Evolutionary conservation across 108 stramenopile species (phyloP), one percentile per base, ranked within the genome.

Genomic region (Cyclostephanos invisitatus): DNA sequence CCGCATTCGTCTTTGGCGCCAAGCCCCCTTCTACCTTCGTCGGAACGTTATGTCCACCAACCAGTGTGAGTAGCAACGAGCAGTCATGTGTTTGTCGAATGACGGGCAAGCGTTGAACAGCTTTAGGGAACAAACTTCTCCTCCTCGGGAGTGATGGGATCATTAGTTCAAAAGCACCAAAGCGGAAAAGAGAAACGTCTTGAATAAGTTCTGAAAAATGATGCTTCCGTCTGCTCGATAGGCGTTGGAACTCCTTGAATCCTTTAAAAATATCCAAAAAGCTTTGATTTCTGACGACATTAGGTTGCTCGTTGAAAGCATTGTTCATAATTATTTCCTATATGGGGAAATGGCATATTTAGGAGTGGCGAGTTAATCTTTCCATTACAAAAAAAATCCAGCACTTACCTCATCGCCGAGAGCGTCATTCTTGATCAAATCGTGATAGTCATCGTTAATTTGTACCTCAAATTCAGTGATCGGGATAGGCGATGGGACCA

Each of bases 151-250:
- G 60, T n/a, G 37, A 21, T 7, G 60, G 28, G 4, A 61, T n/a
- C 60, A 9, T 21, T 18, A 42, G 8, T 40, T 36, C 8, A n/a
- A 20, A 21, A 29, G 44, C 35, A 29, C 22, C 28, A 42, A 77
- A 65, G 21, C 72, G 67, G 56, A 67, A 73, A 5, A 73, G 24
- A 18, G 62, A 27, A 18, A 62, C 72, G 21, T 82, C 81, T 51
- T 77, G 70, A 40, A 82, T 55, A 5, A 82, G 27, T 50, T 82
- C 76, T 35, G 74, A 9, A 22, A 77, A 72, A 24, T 76, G 71
- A 36, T 53, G 20, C 20, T 32, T 51, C 36, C 32, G 63, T 55
- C 28, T 40, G 25, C 17, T 68, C 10, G 24, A 63, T 53, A 7
- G 54, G 56, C 37, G 58, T 17, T 10, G 18, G 28, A 32, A 28